Evolutionary conservation across 2,329 filamentous ascomycete genomes (phyloP).

Genomic region (Colletotrichum sublineola): DNA sequence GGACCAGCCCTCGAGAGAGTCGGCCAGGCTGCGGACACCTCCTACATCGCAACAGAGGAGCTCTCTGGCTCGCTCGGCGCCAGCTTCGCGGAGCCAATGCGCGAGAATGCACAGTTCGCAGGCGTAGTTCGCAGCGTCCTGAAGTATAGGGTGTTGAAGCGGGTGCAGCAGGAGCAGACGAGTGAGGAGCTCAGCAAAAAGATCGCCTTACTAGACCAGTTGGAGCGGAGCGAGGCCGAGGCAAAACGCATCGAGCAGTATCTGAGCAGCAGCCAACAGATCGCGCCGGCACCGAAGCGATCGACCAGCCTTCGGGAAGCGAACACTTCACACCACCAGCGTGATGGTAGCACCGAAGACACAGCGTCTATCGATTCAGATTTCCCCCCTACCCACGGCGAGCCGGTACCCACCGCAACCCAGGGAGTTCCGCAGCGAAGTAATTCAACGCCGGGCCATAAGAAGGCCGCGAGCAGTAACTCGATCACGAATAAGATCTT

Average conservation of each 20-base stretch:
- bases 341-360: slow-evolving; percentile 75
- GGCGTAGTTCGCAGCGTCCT: slow-evolving; percentile 92
- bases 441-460: slow-evolving; percentile 67
- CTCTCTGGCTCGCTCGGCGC: slow-evolving; percentile 89
- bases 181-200: slow-evolving; percentile 94
- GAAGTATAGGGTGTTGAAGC: slow-evolving; percentile 90
- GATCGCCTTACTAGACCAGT: slow-evolving; percentile 80
- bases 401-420: slow-evolving; percentile 79
- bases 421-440: slow-evolving; percentile 75
- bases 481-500: slow-evolving; percentile 96
- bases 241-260: slow-evolving; percentile 95
- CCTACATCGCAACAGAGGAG: slow-evolving; percentile 96
- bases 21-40: slow-evolving; percentile 94
- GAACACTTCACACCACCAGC: slow-evolving; percentile 59
- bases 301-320: slow-evolving; percentile 72
- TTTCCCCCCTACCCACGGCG: slow-evolving; percentile 90
- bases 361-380: slow-evolving; percentile 95
- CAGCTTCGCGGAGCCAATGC: slow-evolving; percentile 96
- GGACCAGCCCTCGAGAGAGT: slow-evolving; percentile 94
- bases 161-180: slow-evolving; percentile 98
- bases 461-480: slow-evolving; percentile 86
- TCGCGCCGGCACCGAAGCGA: slow-evolving; percentile 72
- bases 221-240: slow-evolving; percentile 95
- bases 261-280: slow-evolving; percentile 78
- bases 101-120: slow-evolving; percentile 97